These are phyloP conservation scores for Prasinococcaceae sp. DNA, from an alignment of 139 green algal species.

Conservation along the genomic window DNA sequence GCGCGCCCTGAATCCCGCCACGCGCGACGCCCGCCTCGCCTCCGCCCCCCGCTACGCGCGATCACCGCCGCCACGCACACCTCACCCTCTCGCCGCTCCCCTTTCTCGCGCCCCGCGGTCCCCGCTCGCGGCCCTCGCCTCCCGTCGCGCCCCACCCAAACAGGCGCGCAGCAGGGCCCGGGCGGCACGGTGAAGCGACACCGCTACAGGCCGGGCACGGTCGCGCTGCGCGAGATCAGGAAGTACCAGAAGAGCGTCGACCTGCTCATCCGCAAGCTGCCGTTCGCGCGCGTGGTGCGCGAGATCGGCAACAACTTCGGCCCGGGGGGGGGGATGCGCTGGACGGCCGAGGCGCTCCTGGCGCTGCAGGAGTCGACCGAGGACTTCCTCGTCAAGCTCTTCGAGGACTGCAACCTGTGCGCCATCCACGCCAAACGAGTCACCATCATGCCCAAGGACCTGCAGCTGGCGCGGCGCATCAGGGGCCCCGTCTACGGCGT, in stretches of 20 bases:
- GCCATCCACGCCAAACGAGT: conserved; percentile 84
- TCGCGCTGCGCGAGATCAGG: conserved; percentile 46
- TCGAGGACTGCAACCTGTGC: conserved; percentile 61
- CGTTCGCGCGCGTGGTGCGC: conserved; percentile 58
- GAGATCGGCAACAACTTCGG: conserved; percentile 60
- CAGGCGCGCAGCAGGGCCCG: too few species aligned
- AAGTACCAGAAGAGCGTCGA: conserved; percentile 56
- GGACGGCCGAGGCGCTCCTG: conserved; percentile 22
- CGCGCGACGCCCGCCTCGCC: too few species aligned
- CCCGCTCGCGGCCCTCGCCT: too few species aligned
- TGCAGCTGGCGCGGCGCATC: conserved; percentile 48
- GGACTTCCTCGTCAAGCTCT: conserved; percentile 22
- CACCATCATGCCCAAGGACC: conserved; percentile 83
- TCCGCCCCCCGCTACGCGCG: too few species aligned
- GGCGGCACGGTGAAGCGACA: conserved; percentile 44
- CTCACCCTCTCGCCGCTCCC: too few species aligned
- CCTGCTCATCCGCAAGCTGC: conserved; percentile 61
- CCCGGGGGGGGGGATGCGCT: conserved; percentile 16
- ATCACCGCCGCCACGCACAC: too few species aligned
- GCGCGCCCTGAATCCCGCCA: too few species aligned
- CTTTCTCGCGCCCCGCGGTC: too few species aligned
- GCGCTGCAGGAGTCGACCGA: conserved; percentile 22
- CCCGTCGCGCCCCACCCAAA: too few species aligned
- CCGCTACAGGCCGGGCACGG: conserved; percentile 39
- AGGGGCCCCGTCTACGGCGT: conserved; percentile 18